Evolutionary conservation across 2,329 filamentous ascomycete genomes (phyloP).

Genomic region (Nothopassalora personata): DNA sequence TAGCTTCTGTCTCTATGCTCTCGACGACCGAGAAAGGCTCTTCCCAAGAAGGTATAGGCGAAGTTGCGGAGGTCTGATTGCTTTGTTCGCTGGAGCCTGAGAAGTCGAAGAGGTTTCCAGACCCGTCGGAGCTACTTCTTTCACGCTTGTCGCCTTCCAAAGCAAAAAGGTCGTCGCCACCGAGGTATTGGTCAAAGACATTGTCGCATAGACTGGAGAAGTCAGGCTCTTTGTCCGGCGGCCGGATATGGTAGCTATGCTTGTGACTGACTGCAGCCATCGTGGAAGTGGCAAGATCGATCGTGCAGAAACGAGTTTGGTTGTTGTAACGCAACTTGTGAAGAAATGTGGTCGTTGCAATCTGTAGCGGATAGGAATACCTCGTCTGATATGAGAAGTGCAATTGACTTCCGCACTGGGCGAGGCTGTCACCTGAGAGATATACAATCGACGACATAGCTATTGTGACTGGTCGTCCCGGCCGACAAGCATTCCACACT

Average conservation of each 20-base stretch:
- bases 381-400: constrained; percentile 6
- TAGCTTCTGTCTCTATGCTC: constrained; percentile 19
- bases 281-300: background rate
- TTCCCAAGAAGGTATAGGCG: constrained; percentile 46
- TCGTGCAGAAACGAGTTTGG: background rate
- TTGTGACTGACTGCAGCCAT: constrained; percentile 23
- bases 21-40: constrained; percentile 8
- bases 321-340: background rate
- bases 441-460: constrained; percentile 17
- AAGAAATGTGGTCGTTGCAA: background rate
- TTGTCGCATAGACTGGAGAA: constrained; percentile 55
- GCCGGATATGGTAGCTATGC: constrained; percentile 36
- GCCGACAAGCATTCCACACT: constrained; percentile 23
- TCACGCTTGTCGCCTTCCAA: constrained; percentile 45
- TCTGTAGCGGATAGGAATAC: background rate
- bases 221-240: constrained; percentile 48
- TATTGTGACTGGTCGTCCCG: constrained; percentile 20
- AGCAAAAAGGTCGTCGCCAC: constrained; percentile 49
- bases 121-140: constrained; percentile 44
- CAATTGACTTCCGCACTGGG: constrained; percentile 11
- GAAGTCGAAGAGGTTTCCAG: constrained; percentile 48
- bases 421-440: constrained; percentile 9
- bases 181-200: constrained; percentile 60
- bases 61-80: constrained; percentile 40
- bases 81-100: constrained; percentile 47